These are phyloP conservation scores for Brasilioporus rufonigricans DNA, from an alignment of 768 basidiomycete genomes.

Conservation along the genomic window DNA sequence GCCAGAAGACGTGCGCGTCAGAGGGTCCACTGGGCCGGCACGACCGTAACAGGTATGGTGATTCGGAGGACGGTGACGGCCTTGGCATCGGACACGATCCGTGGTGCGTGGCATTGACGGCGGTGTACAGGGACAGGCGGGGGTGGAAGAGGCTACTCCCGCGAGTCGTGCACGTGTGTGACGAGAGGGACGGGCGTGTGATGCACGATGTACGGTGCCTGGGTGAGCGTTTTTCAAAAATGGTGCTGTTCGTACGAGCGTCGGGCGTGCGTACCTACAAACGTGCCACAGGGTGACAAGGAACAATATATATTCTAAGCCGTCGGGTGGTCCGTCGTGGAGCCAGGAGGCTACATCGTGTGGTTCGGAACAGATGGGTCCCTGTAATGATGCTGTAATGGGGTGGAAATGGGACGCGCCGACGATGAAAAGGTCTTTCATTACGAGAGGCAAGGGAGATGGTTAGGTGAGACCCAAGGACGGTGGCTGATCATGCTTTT, in stretches of 20 bases:
- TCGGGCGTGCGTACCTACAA: conserved; percentile 50
- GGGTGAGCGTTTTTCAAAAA: background rate
- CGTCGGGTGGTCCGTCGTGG: conserved; percentile 53
- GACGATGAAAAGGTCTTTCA: background rate
- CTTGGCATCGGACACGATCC: background rate
- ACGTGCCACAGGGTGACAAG: conserved; percentile 79
- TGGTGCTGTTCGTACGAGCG: background rate
- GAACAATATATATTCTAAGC: conserved; percentile 62
- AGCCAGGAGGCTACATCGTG: conserved; percentile 52
- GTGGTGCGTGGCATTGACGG: background rate
- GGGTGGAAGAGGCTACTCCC: background rate
- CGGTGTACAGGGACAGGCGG: too few species aligned
- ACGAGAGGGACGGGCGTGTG: too few species aligned
- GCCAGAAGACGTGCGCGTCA: background rate
- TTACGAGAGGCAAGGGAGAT: background rate
- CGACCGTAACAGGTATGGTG: too few species aligned
- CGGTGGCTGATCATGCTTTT: conserved; percentile 1
- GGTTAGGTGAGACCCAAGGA: background rate
- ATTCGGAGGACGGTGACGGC: too few species aligned
- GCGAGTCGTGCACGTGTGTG: too few species aligned
- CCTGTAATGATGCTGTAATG: background rate
- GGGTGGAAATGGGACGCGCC: background rate
- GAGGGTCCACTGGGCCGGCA: background rate
- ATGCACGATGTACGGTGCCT: too few species aligned
- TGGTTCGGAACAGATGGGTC: background rate